Base-by-base conservation (phyloP, 352 stramenopile genomes). In the Phytopythium litorale region DNA sequence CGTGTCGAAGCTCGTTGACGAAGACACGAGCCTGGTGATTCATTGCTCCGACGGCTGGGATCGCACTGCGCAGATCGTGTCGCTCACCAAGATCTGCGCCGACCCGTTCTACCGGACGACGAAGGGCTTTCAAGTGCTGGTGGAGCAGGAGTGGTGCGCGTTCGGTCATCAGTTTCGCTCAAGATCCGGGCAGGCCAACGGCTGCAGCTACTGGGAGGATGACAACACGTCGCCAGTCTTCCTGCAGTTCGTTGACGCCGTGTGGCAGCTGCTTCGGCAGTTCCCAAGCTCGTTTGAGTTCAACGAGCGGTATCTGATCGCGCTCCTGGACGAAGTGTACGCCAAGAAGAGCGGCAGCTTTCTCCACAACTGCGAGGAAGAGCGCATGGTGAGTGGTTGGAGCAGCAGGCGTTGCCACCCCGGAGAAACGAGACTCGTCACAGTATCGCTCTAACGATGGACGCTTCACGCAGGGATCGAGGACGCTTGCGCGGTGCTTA, bases 1-100 rank as follows among this genome's bases (percentile, higher is more conserved):
- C 63, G 87, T 99, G 21, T 81, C 91, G 15, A 91, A 94, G 60
- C 65, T 95, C 3, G 75, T 77, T 4, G 72, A 91, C 3, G 82
- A 99, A 71, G 82, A 85, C 18, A 90, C 94, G 6, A 97, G 97
- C 40, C 85, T 99, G 15, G 70, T 99, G 46, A 83, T 99, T n/a
- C 97, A 99, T 70, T 99, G 98, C 72, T 98, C 89, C 28, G 97
- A 99, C 68, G 97, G 97, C 15, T 99, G 98, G 98, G 98, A 99
- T 78, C 84, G 98, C 21, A 99, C 98, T 5, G 92, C 94, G 1
- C 97, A 99, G 79, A 96, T 99, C 25, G 86, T 84, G 9, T 88
- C 88, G 6, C 68, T 99, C 28, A 93, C 97, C 4, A 97, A 99
- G 74, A 65, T 99, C 0, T 89, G 99, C 30, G 76, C 99, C 35